Conservation (phyloP, 1,139 yeast species). For the Scheffersomyces segobiensis region DNA sequence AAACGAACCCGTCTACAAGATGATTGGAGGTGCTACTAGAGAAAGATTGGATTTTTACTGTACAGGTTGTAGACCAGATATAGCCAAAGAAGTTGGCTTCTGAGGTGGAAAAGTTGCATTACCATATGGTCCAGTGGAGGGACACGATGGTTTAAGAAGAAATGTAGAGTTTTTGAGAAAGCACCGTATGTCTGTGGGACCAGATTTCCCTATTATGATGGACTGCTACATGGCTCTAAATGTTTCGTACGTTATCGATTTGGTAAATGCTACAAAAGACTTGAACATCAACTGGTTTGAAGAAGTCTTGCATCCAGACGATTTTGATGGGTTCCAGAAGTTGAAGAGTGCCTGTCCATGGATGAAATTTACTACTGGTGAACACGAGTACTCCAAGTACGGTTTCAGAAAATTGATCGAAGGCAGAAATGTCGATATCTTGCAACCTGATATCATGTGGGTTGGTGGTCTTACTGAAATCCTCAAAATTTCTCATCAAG, state of each 20-base stretch:
- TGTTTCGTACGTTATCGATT: slow-evolving; percentile 47
- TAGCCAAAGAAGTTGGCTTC: slow-evolving; percentile 48
- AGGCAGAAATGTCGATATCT: slow-evolving; percentile 45
- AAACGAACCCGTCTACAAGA: slow-evolving; percentile 49
- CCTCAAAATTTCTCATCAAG: slow-evolving; percentile 45
- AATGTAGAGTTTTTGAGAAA: slow-evolving; percentile 44
- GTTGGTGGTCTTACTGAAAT: slow-evolving; percentile 52
- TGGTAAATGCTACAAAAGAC: slow-evolving; percentile 42
- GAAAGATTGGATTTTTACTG: slow-evolving; percentile 47
- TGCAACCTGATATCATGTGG: slow-evolving; percentile 57
- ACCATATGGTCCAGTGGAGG: slow-evolving; percentile 53
- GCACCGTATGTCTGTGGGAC: slow-evolving; percentile 46
- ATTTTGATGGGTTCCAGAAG: slow-evolving; percentile 44
- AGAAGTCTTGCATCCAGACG: slow-evolving; percentile 52
- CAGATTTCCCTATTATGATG: slow-evolving; percentile 52
- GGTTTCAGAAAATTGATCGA: slow-evolving; percentile 51
- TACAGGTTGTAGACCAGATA: slow-evolving; percentile 47
- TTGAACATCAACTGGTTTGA: slow-evolving; percentile 53
- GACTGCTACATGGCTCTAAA: slow-evolving; percentile 53
- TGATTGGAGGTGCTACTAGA: slow-evolving; percentile 51
- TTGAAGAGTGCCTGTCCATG: slow-evolving; percentile 47
- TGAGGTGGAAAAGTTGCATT: slow-evolving; percentile 54
- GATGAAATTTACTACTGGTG: slow-evolving; percentile 51
- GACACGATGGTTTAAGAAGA: slow-evolving; percentile 42
- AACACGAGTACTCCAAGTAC: slow-evolving; percentile 50